Percentiles rank a stretch among this genome's conserved stretches.
These are phyloP conservation scores for Coemansia sp. DNA, from an alignment of 192 early-diverging fungal species.

Conservation along the genomic window DNA sequence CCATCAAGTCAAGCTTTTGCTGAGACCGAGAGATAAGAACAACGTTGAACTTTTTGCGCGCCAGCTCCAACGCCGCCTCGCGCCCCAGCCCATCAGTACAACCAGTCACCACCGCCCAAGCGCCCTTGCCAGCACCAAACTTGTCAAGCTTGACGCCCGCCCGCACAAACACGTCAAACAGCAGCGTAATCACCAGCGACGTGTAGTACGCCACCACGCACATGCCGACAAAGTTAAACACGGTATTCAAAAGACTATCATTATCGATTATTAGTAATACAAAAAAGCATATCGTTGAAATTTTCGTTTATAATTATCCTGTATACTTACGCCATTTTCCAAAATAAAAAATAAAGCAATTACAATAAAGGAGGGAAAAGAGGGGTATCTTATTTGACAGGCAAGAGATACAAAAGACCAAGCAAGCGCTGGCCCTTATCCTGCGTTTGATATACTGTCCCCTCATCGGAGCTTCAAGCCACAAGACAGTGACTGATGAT, in stretches of 20 bases:
- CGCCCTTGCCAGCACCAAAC: slow-evolving; percentile 57
- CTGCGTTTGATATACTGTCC: background rate
- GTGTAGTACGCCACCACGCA: slow-evolving; percentile 53
- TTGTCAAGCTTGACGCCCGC: slow-evolving; percentile 43
- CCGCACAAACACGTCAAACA: slow-evolving; percentile 52
- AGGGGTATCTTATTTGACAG: background rate
- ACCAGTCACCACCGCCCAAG: slow-evolving; percentile 85
- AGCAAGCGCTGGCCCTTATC: background rate
- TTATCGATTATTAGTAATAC: background rate
- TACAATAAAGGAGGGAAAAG: background rate
- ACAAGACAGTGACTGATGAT: background rate
- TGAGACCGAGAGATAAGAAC: slow-evolving; percentile 81
- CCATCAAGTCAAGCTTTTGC: slow-evolving; percentile 79
- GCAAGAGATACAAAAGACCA: background rate
- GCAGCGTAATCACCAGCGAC: slow-evolving; percentile 41
- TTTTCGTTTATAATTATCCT: background rate
- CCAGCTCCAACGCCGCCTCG: slow-evolving; percentile 92
- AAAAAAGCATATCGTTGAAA: background rate
- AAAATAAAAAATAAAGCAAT: background rate
- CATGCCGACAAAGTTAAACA: slow-evolving; percentile 51
- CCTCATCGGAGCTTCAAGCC: background rate
- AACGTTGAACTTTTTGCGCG: slow-evolving; percentile 81
- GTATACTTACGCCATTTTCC: slow-evolving; percentile 13
- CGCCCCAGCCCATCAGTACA: slow-evolving; percentile 97
- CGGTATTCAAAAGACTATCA: slow-evolving; percentile 41